Evolutionary conservation across 1,284 basidiomycete genomes (phyloP).

Genomic region (Moesziomyces globuligerus): DNA sequence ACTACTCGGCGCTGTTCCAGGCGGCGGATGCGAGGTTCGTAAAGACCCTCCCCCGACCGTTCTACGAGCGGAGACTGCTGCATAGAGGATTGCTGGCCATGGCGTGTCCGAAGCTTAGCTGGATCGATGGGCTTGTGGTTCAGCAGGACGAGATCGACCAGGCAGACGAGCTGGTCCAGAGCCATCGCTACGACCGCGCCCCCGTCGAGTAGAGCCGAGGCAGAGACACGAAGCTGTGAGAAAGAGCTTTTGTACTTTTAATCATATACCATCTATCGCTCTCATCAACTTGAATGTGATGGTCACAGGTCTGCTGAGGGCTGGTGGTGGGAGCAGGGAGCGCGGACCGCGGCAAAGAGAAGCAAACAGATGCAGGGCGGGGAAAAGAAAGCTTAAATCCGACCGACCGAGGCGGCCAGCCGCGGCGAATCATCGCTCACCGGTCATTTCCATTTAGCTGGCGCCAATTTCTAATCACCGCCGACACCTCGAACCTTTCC

Average conservation of each 20-base stretch:
- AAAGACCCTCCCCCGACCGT: slow-evolving; percentile 51
- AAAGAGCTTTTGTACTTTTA: slow-evolving; percentile 7
- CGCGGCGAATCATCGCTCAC: too few relatives aligned
- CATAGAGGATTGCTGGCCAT: slow-evolving; percentile 64
- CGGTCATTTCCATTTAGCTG: too few relatives aligned
- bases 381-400: slow-evolving; percentile 4
- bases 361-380: too few relatives aligned
- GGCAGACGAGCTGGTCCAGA: slow-evolving; percentile 52
- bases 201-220: neutral
- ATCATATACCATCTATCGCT: neutral
- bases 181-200: slow-evolving; percentile 22
- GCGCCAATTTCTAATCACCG: too few relatives aligned
- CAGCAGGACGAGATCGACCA: slow-evolving; percentile 51
- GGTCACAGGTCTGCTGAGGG: too few relatives aligned
- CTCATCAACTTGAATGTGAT: neutral
- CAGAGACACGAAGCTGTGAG: neutral
- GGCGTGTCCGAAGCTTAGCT: slow-evolving; percentile 58
- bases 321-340: too few relatives aligned
- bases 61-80: slow-evolving; percentile 47
- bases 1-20: slow-evolving; percentile 39
- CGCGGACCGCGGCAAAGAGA: too few relatives aligned
- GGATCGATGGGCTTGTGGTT: slow-evolving; percentile 62
- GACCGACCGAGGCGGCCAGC: neutral
- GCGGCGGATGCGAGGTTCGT: slow-evolving; percentile 58
- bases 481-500: too few relatives aligned